Conservation (phyloP, 805 yeast genomes). For the Cyberlindnera nakhonratchasimensis region DNA sequence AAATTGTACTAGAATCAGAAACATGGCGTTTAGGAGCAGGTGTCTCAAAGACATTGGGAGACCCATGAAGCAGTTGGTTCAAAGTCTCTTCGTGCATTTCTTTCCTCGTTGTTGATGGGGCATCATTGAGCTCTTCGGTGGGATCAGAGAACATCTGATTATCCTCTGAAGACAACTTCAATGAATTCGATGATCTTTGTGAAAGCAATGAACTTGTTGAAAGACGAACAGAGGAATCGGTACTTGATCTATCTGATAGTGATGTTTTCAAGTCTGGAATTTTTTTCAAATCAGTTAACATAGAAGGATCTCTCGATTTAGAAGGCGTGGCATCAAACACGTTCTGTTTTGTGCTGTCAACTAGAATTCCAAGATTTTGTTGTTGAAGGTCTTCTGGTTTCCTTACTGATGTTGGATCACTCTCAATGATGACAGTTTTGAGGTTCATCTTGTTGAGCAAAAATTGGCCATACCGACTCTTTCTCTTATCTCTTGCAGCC, state of each 20-base stretch:
- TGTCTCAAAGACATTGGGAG: constrained; percentile 16
- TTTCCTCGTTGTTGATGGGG: constrained; percentile 1
- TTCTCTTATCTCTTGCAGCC: constrained; percentile 23
- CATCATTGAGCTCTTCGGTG: not conserved
- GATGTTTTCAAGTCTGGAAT: constrained; percentile 20
- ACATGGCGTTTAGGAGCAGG: constrained; percentile 19
- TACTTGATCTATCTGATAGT: constrained; percentile 5
- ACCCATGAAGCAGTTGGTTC: constrained; percentile 8
- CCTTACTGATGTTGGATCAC: constrained; percentile 30
- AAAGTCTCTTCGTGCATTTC: constrained; percentile 15
- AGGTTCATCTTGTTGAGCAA: constrained; percentile 40
- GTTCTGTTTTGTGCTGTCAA: constrained; percentile 16
- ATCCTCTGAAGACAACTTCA: constrained; percentile 3
- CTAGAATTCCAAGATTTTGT: constrained; percentile 6
- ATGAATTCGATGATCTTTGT: constrained; percentile 2
- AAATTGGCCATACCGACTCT: constrained; percentile 35
- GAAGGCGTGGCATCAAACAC: constrained; percentile 16
- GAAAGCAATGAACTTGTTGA: constrained; percentile 6
- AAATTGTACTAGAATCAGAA: constrained; percentile 7
- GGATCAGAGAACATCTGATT: not conserved
- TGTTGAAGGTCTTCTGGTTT: constrained; percentile 18
- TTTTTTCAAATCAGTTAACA: constrained; percentile 7
- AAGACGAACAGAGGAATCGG: constrained; percentile 4
- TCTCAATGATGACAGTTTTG: constrained; percentile 35
- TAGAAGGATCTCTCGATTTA: constrained; percentile 10